Evolutionary conservation across 371 early-diverging fungal species (phyloP).

Genomic region (Apophysomyces variabilis): DNA sequence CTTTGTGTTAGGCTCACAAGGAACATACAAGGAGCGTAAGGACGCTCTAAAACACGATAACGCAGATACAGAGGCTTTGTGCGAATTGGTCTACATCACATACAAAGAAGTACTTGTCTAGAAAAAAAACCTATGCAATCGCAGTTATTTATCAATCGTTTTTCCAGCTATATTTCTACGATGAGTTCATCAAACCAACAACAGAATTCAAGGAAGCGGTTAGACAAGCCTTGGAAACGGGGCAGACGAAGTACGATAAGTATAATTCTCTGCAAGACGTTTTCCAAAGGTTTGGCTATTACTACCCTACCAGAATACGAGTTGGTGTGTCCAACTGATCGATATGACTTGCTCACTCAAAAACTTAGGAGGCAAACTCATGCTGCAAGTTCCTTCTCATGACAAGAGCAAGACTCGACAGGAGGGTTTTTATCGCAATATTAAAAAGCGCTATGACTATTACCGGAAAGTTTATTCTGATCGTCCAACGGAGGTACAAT

Average conservation of each 20-base stretch:
- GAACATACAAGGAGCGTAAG: background rate
- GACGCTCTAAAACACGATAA: background rate
- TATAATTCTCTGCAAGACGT: background rate
- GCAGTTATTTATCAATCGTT: background rate
- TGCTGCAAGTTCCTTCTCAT: too few relatives aligned
- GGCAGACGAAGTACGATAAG: background rate
- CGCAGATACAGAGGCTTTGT: background rate
- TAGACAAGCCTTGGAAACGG: background rate
- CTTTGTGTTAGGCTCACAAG: background rate
- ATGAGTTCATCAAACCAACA: background rate
- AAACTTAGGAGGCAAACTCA: background rate
- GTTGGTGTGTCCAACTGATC: background rate
- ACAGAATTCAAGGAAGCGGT: background rate
- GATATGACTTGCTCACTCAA: background rate
- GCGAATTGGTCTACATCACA: background rate
- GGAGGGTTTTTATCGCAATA: too few relatives aligned
- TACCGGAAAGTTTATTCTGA: too few relatives aligned
- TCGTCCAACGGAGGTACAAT: too few relatives aligned
- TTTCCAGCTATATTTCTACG: background rate
- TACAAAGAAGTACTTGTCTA: background rate
- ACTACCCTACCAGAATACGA: background rate
- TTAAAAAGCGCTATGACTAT: too few relatives aligned
- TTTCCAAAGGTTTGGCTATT: slow-evolving; percentile 1
- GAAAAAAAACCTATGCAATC: background rate
- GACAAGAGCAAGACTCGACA: too few relatives aligned